phyloP scores from a whole-genome alignment of 2,329 filamentous ascomycete genomes.

The Sporothrix brasiliensis region DNA sequence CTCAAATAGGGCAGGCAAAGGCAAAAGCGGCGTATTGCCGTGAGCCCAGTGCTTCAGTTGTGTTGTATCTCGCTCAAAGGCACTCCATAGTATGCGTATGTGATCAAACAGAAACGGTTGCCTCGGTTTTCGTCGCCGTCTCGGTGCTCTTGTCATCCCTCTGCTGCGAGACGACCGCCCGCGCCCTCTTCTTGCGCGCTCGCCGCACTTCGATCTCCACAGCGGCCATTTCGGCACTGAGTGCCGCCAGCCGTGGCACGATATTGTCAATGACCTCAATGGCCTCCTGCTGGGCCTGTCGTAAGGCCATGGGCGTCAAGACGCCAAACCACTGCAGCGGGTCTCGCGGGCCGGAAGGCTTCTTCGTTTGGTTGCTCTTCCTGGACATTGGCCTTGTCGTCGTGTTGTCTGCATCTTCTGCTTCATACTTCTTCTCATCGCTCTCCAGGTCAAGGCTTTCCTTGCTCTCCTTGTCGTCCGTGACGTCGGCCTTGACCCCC shows the following conservation, averaged over 20 bases:
- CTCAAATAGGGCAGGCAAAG: slow-evolving; percentile 41
- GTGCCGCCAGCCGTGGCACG: slow-evolving; percentile 59
- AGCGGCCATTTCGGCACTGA: slow-evolving; percentile 63
- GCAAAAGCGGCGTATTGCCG: too few relatives aligned
- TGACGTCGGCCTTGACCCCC: neutral
- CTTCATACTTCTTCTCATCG: slow-evolving; percentile 17
- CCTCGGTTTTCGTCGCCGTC: neutral
- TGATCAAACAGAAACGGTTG: slow-evolving; percentile 19
- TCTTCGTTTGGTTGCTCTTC: slow-evolving; percentile 29
- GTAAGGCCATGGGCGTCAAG: slow-evolving; percentile 56
- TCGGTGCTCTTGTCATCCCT: slow-evolving; percentile 13
- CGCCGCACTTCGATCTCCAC: slow-evolving; percentile 71
- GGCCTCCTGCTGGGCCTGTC: slow-evolving; percentile 63
- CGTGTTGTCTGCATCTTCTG: slow-evolving; percentile 26
- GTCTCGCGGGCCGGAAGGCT: slow-evolving; percentile 43
- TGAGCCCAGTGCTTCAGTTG: too few relatives aligned
- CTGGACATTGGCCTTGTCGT: slow-evolving; percentile 13
- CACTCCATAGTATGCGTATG: too few relatives aligned
- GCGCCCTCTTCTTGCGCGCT: slow-evolving; percentile 57
- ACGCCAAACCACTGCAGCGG: slow-evolving; percentile 64
- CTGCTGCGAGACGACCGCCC: slow-evolving; percentile 35
- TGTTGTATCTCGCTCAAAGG: neutral
- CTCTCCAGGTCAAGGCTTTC: slow-evolving; percentile 15
- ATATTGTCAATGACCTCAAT: slow-evolving; percentile 58
- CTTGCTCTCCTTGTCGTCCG: neutral